Percentiles rank a stretch among this genome's conserved stretches.
These are phyloP conservation scores for Emericellopsis cladophorae DNA, from an alignment of 2,329 filamentous ascomycete species.

Conservation along the genomic window DNA sequence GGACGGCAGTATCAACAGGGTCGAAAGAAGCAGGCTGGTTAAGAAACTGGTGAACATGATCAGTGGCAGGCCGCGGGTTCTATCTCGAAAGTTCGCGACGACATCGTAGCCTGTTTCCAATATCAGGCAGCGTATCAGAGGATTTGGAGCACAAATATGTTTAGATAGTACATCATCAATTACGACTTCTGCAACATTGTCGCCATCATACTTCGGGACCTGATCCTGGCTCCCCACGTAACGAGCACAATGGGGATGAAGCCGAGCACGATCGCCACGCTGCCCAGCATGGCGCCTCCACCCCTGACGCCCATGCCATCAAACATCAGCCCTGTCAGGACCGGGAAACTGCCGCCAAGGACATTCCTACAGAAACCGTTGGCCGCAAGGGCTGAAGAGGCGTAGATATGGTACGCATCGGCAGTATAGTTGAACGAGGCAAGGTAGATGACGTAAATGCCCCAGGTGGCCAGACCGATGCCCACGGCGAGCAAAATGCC, in stretches of 20 bases:
- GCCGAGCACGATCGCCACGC: conserved; percentile 54
- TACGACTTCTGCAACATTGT: neutral
- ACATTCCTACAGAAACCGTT: conserved; percentile 81
- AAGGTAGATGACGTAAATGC: conserved; percentile 78
- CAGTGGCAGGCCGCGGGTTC: no score
- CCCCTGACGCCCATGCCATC: conserved; percentile 54
- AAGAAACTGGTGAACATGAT: no score
- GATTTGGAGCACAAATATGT: no score
- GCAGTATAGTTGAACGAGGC: conserved; percentile 89
- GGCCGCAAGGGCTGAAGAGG: conserved; percentile 73
- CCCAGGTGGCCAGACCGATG: conserved; percentile 64
- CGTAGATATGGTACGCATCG: conserved; percentile 76
- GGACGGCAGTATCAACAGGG: no score
- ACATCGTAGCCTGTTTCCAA: no score
- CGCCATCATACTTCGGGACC: conserved; percentile 57
- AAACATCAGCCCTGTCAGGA: conserved; percentile 66
- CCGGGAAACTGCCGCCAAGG: conserved; percentile 67
- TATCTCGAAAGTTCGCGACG: no score
- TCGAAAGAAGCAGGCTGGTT: no score
- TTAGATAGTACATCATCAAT: no score
- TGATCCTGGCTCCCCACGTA: conserved; percentile 64
- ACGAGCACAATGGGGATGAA: conserved; percentile 80
- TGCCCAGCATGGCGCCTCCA: conserved; percentile 65
- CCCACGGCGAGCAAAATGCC: conserved; percentile 32
- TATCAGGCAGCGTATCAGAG: no score